Percentiles rank a stretch among this genome's conserved stretches.
Conservation (phyloP, 2,329 filamentous ascomycete genomes). For the Penicillium corylophilum region DNA sequence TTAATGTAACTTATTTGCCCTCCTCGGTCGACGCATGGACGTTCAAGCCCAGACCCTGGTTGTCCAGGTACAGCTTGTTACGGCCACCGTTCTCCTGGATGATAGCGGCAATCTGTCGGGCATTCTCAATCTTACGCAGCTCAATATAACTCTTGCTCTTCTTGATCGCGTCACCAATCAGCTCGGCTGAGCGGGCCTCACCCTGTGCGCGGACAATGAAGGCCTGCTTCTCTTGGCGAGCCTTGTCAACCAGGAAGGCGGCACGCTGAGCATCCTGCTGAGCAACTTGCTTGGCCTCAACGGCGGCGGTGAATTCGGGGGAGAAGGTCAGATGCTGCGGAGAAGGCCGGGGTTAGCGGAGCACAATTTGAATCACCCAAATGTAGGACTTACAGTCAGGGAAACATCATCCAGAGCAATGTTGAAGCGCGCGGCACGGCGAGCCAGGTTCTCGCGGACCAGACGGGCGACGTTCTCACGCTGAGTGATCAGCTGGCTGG, state of each 20-base stretch:
- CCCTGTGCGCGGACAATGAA: slow-evolving; percentile 98
- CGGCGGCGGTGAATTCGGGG: slow-evolving; percentile 67
- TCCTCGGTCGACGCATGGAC: slow-evolving; percentile 52
- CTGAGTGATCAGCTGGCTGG: slow-evolving; percentile 96
- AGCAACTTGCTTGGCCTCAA: slow-evolving; percentile 68
- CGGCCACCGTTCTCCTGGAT: slow-evolving; percentile 80
- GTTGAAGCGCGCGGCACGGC: slow-evolving; percentile 92
- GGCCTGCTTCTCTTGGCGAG: slow-evolving; percentile 98
- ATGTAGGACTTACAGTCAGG: slow-evolving; percentile 66
- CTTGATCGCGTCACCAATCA: slow-evolving; percentile 99
- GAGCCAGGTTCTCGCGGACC: slow-evolving; percentile 88
- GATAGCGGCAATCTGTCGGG: slow-evolving; percentile 80
- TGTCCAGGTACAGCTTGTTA: slow-evolving; percentile 93
- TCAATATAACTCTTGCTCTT: slow-evolving; percentile 97
- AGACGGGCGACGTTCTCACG: slow-evolving; percentile 92
- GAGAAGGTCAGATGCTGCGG: slow-evolving; percentile 65
- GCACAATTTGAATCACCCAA: neutral
- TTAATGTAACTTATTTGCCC: slow-evolving; percentile 34
- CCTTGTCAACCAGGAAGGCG: slow-evolving; percentile 97
- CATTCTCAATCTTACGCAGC: slow-evolving; percentile 97
- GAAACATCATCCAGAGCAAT: slow-evolving; percentile 97
- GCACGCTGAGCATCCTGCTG: slow-evolving; percentile 94
- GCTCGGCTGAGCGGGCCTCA: slow-evolving; percentile 95
- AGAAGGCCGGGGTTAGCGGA: slow-evolving; percentile 8
- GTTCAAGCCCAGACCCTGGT: slow-evolving; percentile 87